Conservation (phyloP, 768 basidiomycete genomes). For the Leccinum boreale region DNA sequence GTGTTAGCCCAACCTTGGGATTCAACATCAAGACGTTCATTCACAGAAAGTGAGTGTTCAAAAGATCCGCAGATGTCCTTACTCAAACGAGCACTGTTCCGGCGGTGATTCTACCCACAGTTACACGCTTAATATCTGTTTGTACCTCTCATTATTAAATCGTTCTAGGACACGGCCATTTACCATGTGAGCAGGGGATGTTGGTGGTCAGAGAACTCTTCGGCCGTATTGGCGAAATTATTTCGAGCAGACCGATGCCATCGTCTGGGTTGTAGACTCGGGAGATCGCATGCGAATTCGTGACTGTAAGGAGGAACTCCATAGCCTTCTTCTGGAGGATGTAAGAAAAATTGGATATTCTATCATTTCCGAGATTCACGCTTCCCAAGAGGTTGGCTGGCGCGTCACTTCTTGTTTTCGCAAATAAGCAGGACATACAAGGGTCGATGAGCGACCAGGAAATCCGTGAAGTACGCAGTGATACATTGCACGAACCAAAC, state of each 20-base stretch:
- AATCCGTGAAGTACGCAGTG: slow-evolving; percentile 70
- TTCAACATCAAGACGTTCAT: slow-evolving; percentile 99
- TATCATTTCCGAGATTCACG: slow-evolving; percentile 18
- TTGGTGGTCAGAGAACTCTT: slow-evolving; percentile 93
- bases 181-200: slow-evolving; percentile 89
- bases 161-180: slow-evolving; percentile 56
- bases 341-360: slow-evolving; percentile 44
- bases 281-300: slow-evolving; percentile 85
- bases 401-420: slow-evolving; percentile 93
- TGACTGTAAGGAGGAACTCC: slow-evolving; percentile 87
- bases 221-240: slow-evolving; percentile 99
- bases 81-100: slow-evolving; percentile 22
- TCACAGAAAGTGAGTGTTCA: slow-evolving; percentile 70
- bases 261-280: slow-evolving; percentile 99
- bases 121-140: slow-evolving; percentile 44
- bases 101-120: slow-evolving; percentile 28
- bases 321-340: slow-evolving; percentile 85
- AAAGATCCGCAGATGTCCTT: slow-evolving; percentile 16
- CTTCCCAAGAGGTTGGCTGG: slow-evolving; percentile 76
- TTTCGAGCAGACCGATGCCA: slow-evolving; percentile 96
- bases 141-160: slow-evolving; percentile 14
- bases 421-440: slow-evolving; percentile 95
- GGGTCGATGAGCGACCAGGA: slow-evolving; percentile 81
- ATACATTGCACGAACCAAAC: neutral
- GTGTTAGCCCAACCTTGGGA: slow-evolving; percentile 89